Percentiles rank a stretch among this genome's conserved stretches.
phyloP scores from a whole-genome alignment of 176 grass and related monocot genomes.

The Luzula sylvatica region DNA sequence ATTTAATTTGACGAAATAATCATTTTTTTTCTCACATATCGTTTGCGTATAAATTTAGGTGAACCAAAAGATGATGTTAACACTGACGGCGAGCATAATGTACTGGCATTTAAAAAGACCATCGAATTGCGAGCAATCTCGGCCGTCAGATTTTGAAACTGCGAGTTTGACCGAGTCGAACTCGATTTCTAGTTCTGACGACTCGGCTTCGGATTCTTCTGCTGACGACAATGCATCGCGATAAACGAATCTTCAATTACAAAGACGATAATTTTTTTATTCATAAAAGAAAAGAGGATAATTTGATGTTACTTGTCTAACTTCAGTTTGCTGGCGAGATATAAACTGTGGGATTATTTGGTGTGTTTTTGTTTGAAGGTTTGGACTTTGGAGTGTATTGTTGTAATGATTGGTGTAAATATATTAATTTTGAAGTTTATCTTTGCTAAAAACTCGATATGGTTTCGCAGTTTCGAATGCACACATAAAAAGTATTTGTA shows the following conservation, averaged over 20 bases:
- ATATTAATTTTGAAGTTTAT: conserved; percentile 9
- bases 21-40: neutral
- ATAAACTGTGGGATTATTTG: conserved; percentile 3
- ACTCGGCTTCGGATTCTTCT: conserved; percentile 83
- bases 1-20: neutral
- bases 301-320: conserved; percentile 5
- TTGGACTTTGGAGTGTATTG: neutral
- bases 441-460: no score
- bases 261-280: neutral
- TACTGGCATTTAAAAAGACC: conserved; percentile 92
- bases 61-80: conserved; percentile 96
- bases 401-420: conserved; percentile 13
- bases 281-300: neutral
- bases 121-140: conserved; percentile 22
- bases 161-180: conserved; percentile 56
- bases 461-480: no score
- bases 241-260: conserved; percentile 14
- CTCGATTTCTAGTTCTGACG: conserved; percentile 62
- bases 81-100: conserved; percentile 94
- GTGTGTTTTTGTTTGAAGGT: conserved; percentile 2
- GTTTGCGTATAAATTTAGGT: conserved; percentile 35
- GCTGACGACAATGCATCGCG: conserved; percentile 51
- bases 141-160: conserved; percentile 45
- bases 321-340: neutral
- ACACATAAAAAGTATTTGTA: no score